Conservation (phyloP, 139 green algal genomes). For the Gonium pectorale region DNA sequence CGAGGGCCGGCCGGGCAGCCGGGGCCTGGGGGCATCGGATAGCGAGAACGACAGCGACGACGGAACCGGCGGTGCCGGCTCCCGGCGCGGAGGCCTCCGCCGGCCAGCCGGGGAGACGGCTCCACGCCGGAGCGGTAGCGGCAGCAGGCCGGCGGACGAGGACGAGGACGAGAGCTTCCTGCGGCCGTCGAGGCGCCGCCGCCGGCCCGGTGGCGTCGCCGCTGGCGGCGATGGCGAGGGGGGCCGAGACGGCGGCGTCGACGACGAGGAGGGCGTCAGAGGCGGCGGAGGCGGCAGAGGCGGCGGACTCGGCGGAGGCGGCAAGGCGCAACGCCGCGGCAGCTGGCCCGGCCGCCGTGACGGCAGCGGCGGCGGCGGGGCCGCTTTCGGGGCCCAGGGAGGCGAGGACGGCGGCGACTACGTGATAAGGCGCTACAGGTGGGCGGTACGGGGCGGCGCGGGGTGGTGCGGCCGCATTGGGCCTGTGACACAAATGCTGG, state of each 20-base stretch:
- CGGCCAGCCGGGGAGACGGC: neutral
- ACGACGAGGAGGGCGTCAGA: neutral
- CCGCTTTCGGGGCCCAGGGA: neutral
- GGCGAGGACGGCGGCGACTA: neutral
- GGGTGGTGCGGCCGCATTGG: no score
- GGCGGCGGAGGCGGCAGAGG: neutral
- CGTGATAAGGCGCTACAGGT: conserved; percentile 23
- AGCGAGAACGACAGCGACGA: neutral
- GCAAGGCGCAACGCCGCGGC: no score
- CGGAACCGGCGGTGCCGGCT: neutral
- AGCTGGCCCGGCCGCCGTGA: no score
- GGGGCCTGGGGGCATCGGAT: neutral
- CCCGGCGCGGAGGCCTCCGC: neutral
- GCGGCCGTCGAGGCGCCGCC: conserved; percentile 18
- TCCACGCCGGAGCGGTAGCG: neutral
- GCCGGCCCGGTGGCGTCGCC: neutral
- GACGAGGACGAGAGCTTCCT: conserved; percentile 9
- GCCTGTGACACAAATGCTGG: no score
- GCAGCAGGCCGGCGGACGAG: neutral
- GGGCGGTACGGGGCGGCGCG: no score
- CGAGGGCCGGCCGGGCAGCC: neutral
- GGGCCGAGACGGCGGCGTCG: neutral
- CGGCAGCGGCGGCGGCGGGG: no score
- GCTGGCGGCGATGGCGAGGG: neutral
- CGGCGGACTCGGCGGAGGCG: neutral